Conservation (phyloP, 805 yeast species). For the Wickerhamomyces xylosicus region DNA sequence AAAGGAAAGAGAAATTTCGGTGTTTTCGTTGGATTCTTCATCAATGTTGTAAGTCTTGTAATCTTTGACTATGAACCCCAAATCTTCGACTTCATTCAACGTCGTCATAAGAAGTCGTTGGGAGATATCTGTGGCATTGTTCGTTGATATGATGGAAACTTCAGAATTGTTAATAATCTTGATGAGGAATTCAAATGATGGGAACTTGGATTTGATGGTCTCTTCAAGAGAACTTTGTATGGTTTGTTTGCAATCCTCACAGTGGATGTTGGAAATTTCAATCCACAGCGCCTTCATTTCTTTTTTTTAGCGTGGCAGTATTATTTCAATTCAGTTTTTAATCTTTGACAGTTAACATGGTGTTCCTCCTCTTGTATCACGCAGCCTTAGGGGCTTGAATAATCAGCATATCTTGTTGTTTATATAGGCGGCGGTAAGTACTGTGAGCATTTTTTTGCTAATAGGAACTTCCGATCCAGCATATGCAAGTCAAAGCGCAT, state of each 20-base stretch:
- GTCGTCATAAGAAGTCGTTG: constrained; percentile 4
- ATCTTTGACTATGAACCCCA: constrained; percentile 15
- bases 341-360: too few species aligned
- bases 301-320: too few species aligned
- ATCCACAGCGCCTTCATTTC: constrained; percentile 1
- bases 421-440: too few species aligned
- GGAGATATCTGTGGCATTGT: neutral
- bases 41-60: constrained; percentile 18
- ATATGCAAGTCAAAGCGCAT: too few species aligned
- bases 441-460: too few species aligned
- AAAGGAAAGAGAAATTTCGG: constrained; percentile 1
- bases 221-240: neutral
- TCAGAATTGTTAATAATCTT: constrained; percentile 10
- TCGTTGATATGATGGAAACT: constrained; percentile 5
- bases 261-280: constrained; percentile 4
- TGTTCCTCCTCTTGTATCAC: too few species aligned
- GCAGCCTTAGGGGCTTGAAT: too few species aligned
- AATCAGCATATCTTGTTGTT: too few species aligned
- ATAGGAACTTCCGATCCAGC: too few species aligned
- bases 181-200: constrained; percentile 4
- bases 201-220: neutral
- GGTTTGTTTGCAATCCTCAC: constrained; percentile 5
- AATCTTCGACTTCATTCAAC: constrained; percentile 4
- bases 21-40: constrained; percentile 4
- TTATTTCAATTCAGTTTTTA: too few species aligned